A percentile compares a stretch with the other conserved stretches of the same genome.
phyloP scores from a whole-genome alignment of 352 stramenopile genomes.

The Albugo laibachii region DNA sequence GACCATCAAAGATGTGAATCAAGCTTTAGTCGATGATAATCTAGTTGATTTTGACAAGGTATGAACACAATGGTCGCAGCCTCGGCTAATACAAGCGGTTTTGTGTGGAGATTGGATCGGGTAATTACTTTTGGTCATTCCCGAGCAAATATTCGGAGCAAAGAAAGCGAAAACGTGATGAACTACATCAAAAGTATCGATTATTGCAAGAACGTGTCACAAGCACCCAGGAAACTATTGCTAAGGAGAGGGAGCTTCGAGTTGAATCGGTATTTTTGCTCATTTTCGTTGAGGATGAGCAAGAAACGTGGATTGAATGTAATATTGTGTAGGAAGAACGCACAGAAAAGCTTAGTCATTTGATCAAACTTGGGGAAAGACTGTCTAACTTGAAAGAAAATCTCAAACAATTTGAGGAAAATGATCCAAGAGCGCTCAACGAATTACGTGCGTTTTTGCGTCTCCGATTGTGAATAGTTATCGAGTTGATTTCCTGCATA shows the following conservation, averaged over 20 bases:
- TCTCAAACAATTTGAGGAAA: conserved; percentile 45
- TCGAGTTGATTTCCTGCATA: conserved; percentile 2
- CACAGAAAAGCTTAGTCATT: conserved; percentile 26
- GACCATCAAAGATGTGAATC: conserved; percentile 78
- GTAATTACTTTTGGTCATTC: conserved; percentile 81
- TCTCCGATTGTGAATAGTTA: background rate
- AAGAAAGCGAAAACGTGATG: conserved; percentile 37
- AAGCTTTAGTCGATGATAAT: conserved; percentile 60
- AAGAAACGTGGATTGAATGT: background rate
- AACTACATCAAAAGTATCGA: conserved; percentile 15
- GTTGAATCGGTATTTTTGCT: conserved; percentile 26
- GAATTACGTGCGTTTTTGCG: conserved; percentile 18
- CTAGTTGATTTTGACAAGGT: conserved; percentile 74
- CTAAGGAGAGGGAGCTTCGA: conserved; percentile 23
- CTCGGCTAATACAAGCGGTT: background rate
- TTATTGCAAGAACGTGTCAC: background rate
- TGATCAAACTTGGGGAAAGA: conserved; percentile 25
- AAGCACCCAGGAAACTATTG: conserved; percentile 8
- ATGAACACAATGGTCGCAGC: background rate
- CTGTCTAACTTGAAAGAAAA: conserved; percentile 27
- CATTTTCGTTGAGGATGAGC: background rate
- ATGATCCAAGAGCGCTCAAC: conserved; percentile 43
- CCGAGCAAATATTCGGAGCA: conserved; percentile 64
- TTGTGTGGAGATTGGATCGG: conserved; percentile 39
- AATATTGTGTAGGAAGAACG: conserved; percentile 27